Percentiles rank a stretch among this genome's conserved stretches.
These are phyloP conservation scores for Tubosaeta sp. DNA, from an alignment of 768 basidiomycete species.

Conservation along the genomic window DNA sequence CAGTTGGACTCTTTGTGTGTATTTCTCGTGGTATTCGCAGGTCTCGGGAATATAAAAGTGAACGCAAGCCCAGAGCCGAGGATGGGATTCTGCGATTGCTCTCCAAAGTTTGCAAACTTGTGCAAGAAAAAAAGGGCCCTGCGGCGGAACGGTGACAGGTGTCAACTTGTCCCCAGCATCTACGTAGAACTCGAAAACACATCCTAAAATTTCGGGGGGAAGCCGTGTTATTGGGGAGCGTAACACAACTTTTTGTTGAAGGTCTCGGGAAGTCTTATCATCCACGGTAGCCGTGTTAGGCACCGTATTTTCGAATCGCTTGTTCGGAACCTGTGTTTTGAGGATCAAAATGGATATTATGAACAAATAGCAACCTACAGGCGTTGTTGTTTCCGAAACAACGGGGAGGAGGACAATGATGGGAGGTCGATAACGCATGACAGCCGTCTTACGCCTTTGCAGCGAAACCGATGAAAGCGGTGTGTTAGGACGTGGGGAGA, in stretches of 20 bases:
- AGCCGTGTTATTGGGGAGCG: slow-evolving; percentile 6
- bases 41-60: slow-evolving; percentile 10
- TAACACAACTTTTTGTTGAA: no score
- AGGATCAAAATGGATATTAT: neutral
- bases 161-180: neutral
- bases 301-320: neutral
- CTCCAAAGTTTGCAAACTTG: slow-evolving; percentile 21
- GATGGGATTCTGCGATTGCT: slow-evolving; percentile 3
- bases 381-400: no score
- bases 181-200: slow-evolving; percentile 11
- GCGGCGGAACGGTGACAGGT: neutral
- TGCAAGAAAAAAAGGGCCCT: slow-evolving; percentile 9
- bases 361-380: neutral
- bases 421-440: no score
- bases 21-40: neutral
- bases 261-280: neutral
- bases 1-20: neutral
- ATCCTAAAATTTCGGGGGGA: slow-evolving; percentile 33
- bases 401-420: no score
- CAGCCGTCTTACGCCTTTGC: no score
- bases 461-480: no score
- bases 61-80: slow-evolving; percentile 21
- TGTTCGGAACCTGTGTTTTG: neutral
- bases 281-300: neutral
- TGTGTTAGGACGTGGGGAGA: no score